Evolutionary conservation across 805 yeast species (phyloP), one percentile per base, ranked within the genome.

Genomic region (Candida fluviatilis): DNA sequence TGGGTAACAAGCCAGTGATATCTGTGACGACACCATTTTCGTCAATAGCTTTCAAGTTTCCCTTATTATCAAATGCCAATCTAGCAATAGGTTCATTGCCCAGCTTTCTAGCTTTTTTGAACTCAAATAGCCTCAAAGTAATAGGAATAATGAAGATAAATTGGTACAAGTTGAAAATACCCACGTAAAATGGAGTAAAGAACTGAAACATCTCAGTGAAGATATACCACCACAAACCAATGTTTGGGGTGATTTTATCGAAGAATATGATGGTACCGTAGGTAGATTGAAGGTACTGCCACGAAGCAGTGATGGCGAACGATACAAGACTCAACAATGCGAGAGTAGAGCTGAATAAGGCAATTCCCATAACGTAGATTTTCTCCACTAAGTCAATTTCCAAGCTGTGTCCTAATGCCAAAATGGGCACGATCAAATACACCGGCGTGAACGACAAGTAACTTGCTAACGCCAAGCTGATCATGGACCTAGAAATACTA

Each of bases 141-240:
- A 91, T 50, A 12, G 98, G 98, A 2, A 84, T 42, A 3, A 82
- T 69, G 56, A 85, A 84, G 2, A 82, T 64, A 14, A 79, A 66
- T 12, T 80, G 61, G 60, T 81, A 88, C 33, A 90, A 52, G 52
- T 89, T 90, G 77, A 90, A 93, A 15, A 89, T 82, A 8, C 88
- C 80, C 28, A 82, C 64, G 68, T 85, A 93, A 53, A 93, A 89
- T 15, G 86, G 80, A 19, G 82, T 74, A 70, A 91, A 93, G 55
- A 80, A 84, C 39, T 84, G 93, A 62, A 93, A 93, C 78, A 93
- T 85, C 60, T 93, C 99, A 30, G 91, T 84, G 68, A 93, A 93
- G 51, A 90, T 80, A 65, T 93, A 93, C 99, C 99, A 93, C 99
- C 99, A 93, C 15, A 93, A 67, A 0, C 99, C 99, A 47, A 93